Evolutionary conservation across 2,329 filamentous ascomycete species (phyloP), one percentile per base, ranked within the genome.

Genomic region (Xylaria sp.): DNA sequence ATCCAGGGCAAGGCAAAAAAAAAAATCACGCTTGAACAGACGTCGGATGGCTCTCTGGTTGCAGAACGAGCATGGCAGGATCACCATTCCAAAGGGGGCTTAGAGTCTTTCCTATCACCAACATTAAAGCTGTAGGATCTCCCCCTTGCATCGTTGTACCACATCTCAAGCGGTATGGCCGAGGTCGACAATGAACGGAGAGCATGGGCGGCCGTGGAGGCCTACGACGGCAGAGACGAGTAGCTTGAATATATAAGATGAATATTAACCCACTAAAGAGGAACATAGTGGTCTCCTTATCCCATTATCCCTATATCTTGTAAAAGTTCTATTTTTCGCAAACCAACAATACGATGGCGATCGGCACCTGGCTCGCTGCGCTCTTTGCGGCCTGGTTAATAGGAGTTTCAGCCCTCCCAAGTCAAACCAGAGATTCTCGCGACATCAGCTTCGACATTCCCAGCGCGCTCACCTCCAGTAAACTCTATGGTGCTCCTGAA

Each of bases 401-500:
- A 23, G 50, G 54, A 5, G 53, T 53, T 16, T 68, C 63, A 32
- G 66, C 69, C 12, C 42, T 67, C 8, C 58, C 61, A 8, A 55
- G 60, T 44, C 53, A 60, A 21, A 48, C n/a, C n/a, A 29, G 37
- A 12, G 27, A 66, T 29, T 2, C 27, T 6, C 60, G 37, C 18
- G 60, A 51, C 40, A 40, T 68, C n/a, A 66, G 69, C 63, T 64
- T 71, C 47, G 62, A 65, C 27, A 69, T 73, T 27, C 74, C 75
- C 18, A 68, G 68, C 40, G 63, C 63, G n/a, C 61, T 77, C 8
- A 65, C 40, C 21, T 62, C 68, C 4, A 73, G 50, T 53, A 42
- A 63, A 1, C 60, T 73, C 32, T 77, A 75, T 59, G 75, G 75
- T 9, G 75, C 75, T 5, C 75, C 75, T 0, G 60, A 50, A 3